Percentiles rank a stretch among this genome's conserved stretches.
Conservation (phyloP, 2,329 filamentous ascomycete species). For the Shiraia bambusicola region DNA sequence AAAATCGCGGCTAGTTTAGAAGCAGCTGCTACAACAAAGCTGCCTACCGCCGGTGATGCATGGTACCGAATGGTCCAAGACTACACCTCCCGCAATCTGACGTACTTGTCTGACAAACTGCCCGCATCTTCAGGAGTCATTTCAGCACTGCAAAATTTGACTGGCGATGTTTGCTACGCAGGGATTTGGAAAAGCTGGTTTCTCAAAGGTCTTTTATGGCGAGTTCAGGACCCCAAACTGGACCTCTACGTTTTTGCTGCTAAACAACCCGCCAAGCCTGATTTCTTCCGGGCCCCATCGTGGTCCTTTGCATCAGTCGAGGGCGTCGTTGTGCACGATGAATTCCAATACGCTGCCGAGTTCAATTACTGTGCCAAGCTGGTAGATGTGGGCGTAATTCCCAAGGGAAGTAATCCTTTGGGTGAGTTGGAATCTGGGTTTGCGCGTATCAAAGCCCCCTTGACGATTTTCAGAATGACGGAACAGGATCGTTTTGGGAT, state of each 20-base stretch:
- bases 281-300: constrained; percentile 6
- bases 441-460: constrained; percentile 2
- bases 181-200: constrained; percentile 11
- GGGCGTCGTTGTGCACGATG: constrained; percentile 2
- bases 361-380: constrained; percentile 3
- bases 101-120: constrained; percentile 10
- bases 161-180: constrained; percentile 8
- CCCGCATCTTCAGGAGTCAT: constrained; percentile 10
- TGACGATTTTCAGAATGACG: neutral
- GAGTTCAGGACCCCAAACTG: constrained; percentile 3
- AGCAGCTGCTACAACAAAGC: neutral
- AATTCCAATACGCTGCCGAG: neutral
- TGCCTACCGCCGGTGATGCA: neutral
- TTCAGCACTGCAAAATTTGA: constrained; percentile 2
- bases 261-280: neutral
- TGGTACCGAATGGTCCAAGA: constrained; percentile 6
- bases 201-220: constrained; percentile 9
- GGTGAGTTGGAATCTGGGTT: constrained; percentile 11
- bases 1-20: neutral
- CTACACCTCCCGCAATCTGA: constrained; percentile 10
- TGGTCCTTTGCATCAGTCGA: constrained; percentile 11
- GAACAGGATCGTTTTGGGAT: neutral
- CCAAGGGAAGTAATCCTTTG: constrained; percentile 7
- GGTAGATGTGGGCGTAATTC: constrained; percentile 2
- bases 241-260: constrained; percentile 1